Percentiles rank a stretch among this genome's conserved stretches.
phyloP scores from a whole-genome alignment of 768 basidiomycete genomes.

The Leccinum imitatum region DNA sequence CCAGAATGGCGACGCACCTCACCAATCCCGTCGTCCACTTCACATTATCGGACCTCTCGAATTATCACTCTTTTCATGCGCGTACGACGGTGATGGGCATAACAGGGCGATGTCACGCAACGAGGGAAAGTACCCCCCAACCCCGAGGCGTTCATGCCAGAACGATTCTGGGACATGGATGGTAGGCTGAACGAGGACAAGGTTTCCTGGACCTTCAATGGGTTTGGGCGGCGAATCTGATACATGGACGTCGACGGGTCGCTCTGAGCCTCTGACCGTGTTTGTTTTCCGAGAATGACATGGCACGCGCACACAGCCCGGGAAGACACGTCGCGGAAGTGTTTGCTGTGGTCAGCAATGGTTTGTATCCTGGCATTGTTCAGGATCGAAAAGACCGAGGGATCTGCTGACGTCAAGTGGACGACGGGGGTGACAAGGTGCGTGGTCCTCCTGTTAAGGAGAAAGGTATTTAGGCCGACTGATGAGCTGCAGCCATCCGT shows the following conservation, averaged over 20 bases:
- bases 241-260: no score
- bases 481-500: background rate
- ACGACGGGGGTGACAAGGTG: background rate
- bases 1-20: no score
- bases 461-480: background rate
- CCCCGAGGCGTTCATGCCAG: background rate
- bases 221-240: background rate
- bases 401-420: background rate
- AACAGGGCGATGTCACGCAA: slow-evolving; percentile 12
- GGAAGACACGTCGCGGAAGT: background rate
- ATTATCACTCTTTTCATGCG: no score
- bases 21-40: no score
- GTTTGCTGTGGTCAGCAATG: background rate
- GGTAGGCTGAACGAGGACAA: background rate
- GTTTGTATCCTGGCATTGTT: background rate
- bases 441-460: background rate
- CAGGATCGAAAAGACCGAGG: background rate
- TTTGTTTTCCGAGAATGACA: no score
- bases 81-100: no score
- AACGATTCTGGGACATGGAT: background rate
- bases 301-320: no score
- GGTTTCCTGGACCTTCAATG: background rate
- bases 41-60: no score
- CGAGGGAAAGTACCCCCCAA: background rate
- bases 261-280: no score